Percentiles rank a stretch among this genome's conserved stretches.
Conservation (phyloP, 1,284 basidiomycete genomes). For the Cutaneotrichosporon cavernicola region DNA sequence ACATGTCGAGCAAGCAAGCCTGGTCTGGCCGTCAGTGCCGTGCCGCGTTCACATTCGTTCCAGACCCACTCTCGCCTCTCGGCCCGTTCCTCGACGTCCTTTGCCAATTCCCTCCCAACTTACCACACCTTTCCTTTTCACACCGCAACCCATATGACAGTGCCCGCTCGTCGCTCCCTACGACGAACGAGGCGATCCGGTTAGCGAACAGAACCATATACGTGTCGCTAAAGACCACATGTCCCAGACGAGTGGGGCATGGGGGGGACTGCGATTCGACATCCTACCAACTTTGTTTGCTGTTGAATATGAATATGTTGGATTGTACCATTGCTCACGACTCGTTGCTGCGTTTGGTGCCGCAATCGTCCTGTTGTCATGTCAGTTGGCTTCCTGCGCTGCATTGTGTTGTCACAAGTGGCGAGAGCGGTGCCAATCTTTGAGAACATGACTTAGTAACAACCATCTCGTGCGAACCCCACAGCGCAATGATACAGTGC, state of each 20-base stretch:
- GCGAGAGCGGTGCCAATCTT: too few species aligned
- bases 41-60: too few species aligned
- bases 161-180: conserved; percentile 23
- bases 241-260: conserved; percentile 24
- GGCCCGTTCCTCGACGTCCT: not conserved
- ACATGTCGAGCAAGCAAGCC: too few species aligned
- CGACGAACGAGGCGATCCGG: conserved; percentile 24
- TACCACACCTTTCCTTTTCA: not conserved
- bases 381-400: too few species aligned
- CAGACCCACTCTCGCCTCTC: not conserved
- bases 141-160: conserved; percentile 15
- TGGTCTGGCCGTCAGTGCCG: too few species aligned
- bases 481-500: conserved; percentile 1
- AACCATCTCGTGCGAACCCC: too few species aligned
- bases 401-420: too few species aligned
- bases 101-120: not conserved
- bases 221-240: conserved; percentile 21
- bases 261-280: conserved; percentile 25
- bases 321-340: not conserved
- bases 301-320: too few species aligned
- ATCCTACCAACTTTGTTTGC: not conserved
- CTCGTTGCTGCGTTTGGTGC: not conserved
- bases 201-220: conserved; percentile 31
- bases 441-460: too few species aligned
- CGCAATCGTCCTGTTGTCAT: too few species aligned